Percentiles rank a stretch among this genome's conserved stretches.
phyloP scores from a whole-genome alignment of 441 rosid genomes.

The Biscutella laevigata region DNA sequence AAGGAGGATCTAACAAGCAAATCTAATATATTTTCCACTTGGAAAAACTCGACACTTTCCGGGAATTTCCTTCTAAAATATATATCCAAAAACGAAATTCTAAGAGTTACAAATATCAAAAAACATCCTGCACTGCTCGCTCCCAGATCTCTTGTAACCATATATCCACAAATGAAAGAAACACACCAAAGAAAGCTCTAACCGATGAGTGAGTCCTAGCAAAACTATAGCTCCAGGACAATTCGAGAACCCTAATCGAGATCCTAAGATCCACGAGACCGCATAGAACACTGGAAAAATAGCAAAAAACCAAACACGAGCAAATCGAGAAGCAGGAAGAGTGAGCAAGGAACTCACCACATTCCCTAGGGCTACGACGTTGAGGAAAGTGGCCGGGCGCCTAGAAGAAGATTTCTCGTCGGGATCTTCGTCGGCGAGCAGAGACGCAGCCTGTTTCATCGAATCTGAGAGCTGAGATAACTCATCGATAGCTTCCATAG shows the following conservation, averaged over 20 bases:
- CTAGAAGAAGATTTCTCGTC: constrained; percentile 46
- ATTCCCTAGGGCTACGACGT: constrained; percentile 69
- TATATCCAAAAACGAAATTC: neutral
- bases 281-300: constrained; percentile 11
- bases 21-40: neutral
- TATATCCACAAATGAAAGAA: no score
- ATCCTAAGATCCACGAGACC: constrained; percentile 21
- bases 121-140: neutral
- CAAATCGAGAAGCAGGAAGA: neutral
- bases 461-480: constrained; percentile 57
- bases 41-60: no score
- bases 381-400: constrained; percentile 52
- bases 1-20: no score
- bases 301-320: constrained; percentile 7
- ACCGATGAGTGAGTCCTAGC: constrained; percentile 8
- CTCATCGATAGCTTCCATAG: constrained; percentile 81
- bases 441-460: constrained; percentile 59
- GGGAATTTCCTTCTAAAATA: no score
- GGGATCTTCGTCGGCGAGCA: constrained; percentile 81
- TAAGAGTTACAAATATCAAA: neutral
- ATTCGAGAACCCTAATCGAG: constrained; percentile 9
- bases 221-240: constrained; percentile 18
- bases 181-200: no score
- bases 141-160: no score
- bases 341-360: constrained; percentile 41